phyloP scores from a whole-genome alignment of 1,139 yeast species.

The Blastobotrys ciferrii region DNA sequence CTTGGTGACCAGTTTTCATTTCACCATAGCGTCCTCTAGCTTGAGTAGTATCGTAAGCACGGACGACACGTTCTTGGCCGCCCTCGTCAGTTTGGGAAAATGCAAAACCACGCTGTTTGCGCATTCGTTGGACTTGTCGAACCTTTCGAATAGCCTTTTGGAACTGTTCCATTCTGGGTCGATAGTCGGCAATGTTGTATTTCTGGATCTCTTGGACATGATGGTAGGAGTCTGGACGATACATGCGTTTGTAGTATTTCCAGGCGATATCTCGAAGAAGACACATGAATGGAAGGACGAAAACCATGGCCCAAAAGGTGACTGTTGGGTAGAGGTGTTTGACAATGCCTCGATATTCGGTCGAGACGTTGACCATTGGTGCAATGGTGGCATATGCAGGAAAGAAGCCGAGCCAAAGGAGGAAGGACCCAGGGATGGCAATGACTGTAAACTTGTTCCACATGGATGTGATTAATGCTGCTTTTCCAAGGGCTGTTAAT shows the following conservation, averaged over 20 bases:
- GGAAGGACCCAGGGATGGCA: slow-evolving; percentile 93
- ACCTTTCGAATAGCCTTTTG: slow-evolving; percentile 96
- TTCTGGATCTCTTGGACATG: slow-evolving; percentile 96
- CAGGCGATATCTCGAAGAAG: slow-evolving; percentile 84
- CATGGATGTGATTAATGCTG: slow-evolving; percentile 84
- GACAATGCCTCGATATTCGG: slow-evolving; percentile 79
- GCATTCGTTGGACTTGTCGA: slow-evolving; percentile 96
- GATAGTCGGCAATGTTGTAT: slow-evolving; percentile 86
- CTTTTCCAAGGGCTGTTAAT: slow-evolving; percentile 88
- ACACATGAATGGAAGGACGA: slow-evolving; percentile 75
- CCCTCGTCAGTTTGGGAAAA: slow-evolving; percentile 96
- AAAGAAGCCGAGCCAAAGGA: slow-evolving; percentile 79
- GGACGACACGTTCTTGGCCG: slow-evolving; percentile 85
- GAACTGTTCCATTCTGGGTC: slow-evolving; percentile 95
- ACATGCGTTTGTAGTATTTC: slow-evolving; percentile 92
- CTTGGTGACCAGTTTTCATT: slow-evolving; percentile 32
- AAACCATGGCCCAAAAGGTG: slow-evolving; percentile 79
- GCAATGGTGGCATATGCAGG: slow-evolving; percentile 87
- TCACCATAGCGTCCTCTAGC: slow-evolving; percentile 55
- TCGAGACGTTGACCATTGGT: slow-evolving; percentile 77
- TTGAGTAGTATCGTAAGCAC: slow-evolving; percentile 91
- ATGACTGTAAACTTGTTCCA: slow-evolving; percentile 93
- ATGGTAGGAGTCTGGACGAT: slow-evolving; percentile 88
- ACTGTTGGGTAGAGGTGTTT: slow-evolving; percentile 73
- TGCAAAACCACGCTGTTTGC: slow-evolving; percentile 98